These are phyloP conservation scores for Pseudocercospora macadamiae DNA, from an alignment of 2,329 filamentous ascomycete species.

Conservation along the genomic window DNA sequence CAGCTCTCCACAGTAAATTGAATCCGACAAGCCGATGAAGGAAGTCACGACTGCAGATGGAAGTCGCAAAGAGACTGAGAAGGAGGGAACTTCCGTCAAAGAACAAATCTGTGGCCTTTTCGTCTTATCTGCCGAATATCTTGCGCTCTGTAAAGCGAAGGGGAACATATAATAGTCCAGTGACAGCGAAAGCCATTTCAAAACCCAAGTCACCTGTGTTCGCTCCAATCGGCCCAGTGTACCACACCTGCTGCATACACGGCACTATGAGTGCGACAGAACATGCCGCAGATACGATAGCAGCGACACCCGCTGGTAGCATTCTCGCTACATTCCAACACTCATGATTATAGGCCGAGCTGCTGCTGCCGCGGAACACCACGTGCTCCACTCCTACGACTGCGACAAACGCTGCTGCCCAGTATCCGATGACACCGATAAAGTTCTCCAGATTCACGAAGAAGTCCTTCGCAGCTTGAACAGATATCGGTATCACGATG, in stretches of 20 bases:
- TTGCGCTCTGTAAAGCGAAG: slow-evolving; percentile 45
- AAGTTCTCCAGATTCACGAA: slow-evolving; percentile 51
- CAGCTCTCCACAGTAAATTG: no score
- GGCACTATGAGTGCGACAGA: slow-evolving; percentile 32
- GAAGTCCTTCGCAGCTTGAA: slow-evolving; percentile 47
- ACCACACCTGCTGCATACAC: slow-evolving; percentile 35
- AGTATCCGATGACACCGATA: slow-evolving; percentile 53
- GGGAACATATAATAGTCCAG: slow-evolving; percentile 49
- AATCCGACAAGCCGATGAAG: no score
- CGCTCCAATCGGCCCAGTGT: slow-evolving; percentile 34
- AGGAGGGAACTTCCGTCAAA: no score
- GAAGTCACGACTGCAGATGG: no score
- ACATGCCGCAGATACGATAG: slow-evolving; percentile 29
- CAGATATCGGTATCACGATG: slow-evolving; percentile 48
- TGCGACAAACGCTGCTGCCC: slow-evolving; percentile 48
- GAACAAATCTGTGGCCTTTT: not conserved
- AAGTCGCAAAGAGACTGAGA: no score
- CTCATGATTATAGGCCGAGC: slow-evolving; percentile 44
- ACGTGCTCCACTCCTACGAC: slow-evolving; percentile 47
- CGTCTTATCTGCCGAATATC: slow-evolving; percentile 25
- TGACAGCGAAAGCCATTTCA: slow-evolving; percentile 61
- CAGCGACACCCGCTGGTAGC: slow-evolving; percentile 48
- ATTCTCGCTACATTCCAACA: slow-evolving; percentile 43
- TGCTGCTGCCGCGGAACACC: slow-evolving; percentile 43
- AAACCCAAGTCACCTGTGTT: slow-evolving; percentile 68